phyloP scores from a whole-genome alignment of 495 filamentous ascomycete species.

The Lasiosphaeria miniovina region DNA sequence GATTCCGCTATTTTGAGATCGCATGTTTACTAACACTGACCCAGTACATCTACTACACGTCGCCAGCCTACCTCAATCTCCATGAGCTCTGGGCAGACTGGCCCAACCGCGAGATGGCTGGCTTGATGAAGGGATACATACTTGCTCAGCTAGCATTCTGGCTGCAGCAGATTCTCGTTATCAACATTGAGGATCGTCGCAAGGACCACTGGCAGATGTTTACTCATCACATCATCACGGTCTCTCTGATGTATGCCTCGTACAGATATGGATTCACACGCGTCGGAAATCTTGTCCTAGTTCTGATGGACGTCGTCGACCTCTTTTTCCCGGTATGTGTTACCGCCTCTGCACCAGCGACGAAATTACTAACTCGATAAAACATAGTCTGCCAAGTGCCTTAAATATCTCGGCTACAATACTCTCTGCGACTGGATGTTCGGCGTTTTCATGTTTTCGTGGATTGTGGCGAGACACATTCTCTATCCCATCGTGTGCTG shows the following conservation, averaged over 20 bases:
- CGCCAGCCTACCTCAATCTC: slow-evolving; percentile 75
- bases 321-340: slow-evolving; percentile 75
- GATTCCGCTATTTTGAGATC: not conserved
- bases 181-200: slow-evolving; percentile 88
- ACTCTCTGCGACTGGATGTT: slow-evolving; percentile 79
- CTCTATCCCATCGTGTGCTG: slow-evolving; percentile 74
- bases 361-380: slow-evolving; percentile 6
- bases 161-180: slow-evolving; percentile 89
- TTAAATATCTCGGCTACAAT: slow-evolving; percentile 81
- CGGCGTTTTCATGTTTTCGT: slow-evolving; percentile 79
- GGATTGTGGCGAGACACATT: slow-evolving; percentile 81
- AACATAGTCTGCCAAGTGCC: slow-evolving; percentile 79
- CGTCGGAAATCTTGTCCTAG: slow-evolving; percentile 85
- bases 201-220: slow-evolving; percentile 98
- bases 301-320: slow-evolving; percentile 92
- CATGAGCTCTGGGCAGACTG: slow-evolving; percentile 77
- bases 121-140: slow-evolving; percentile 84
- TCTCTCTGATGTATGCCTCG: slow-evolving; percentile 68
- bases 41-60: slow-evolving; percentile 78
- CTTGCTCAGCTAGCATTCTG: slow-evolving; percentile 89
- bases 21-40: slow-evolving; percentile 20
- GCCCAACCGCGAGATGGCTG: slow-evolving; percentile 69
- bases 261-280: slow-evolving; percentile 82
- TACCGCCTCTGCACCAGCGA: not conserved
- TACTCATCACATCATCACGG: slow-evolving; percentile 88